These are phyloP conservation scores for Alternaria novae-zelandiae DNA, from an alignment of 2,329 filamentous ascomycete species.

Conservation along the genomic window DNA sequence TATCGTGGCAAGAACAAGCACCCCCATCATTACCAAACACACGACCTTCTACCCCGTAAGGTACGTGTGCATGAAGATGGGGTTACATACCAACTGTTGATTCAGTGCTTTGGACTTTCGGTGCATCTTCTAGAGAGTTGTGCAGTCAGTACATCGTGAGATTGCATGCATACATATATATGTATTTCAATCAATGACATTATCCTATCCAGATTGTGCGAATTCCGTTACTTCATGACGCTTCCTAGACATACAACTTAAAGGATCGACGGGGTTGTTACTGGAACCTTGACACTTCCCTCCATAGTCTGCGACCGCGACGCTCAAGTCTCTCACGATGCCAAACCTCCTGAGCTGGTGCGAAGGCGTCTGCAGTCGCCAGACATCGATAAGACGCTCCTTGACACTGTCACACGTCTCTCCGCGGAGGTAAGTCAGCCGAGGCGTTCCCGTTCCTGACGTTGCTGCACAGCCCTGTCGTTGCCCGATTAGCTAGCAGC, in stretches of 20 bases:
- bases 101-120: slow-evolving; percentile 2
- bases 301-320: background rate
- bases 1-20: slow-evolving; percentile 67
- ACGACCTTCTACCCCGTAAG: slow-evolving; percentile 58
- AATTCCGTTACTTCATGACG: slow-evolving; percentile 5
- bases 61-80: slow-evolving; percentile 69
- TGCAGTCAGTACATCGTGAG: background rate
- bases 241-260: slow-evolving; percentile 14
- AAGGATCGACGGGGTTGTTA: slow-evolving; percentile 23
- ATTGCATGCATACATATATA: background rate
- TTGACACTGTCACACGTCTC: slow-evolving; percentile 38
- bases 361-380: slow-evolving; percentile 30
- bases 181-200: slow-evolving; percentile 9
- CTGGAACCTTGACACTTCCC: slow-evolving; percentile 13
- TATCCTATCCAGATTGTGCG: background rate
- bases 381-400: slow-evolving; percentile 14
- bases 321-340: background rate
- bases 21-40: slow-evolving; percentile 71
- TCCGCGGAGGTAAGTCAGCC: slow-evolving; percentile 20
- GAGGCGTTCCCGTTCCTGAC: slow-evolving; percentile 12
- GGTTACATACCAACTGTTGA: slow-evolving; percentile 57
- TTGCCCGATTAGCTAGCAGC: slow-evolving; percentile 10
- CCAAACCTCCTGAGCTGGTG: slow-evolving; percentile 27
- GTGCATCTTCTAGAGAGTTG: background rate
- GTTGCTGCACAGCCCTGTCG: slow-evolving; percentile 11